Conservation (phyloP, 345 rosid species). For the Arabis hirsuta region DNA sequence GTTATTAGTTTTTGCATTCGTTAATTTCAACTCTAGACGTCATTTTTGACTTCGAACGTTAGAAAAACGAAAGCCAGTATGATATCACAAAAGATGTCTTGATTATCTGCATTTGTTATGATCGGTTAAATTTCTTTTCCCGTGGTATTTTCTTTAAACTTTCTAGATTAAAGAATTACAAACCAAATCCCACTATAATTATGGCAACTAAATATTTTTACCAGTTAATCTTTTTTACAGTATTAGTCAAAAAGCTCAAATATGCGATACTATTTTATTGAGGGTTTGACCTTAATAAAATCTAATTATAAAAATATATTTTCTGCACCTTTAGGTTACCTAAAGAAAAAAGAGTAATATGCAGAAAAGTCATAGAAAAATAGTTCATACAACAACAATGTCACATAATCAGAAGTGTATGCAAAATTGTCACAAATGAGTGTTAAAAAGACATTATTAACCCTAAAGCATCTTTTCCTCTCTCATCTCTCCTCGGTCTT, state of each 20-base stretch:
- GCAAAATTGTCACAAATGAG: too few species aligned
- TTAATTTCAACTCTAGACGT: conserved; percentile 40
- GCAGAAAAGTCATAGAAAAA: too few species aligned
- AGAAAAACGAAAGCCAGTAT: conserved; percentile 17
- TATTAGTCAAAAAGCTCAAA: not conserved
- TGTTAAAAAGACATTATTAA: too few species aligned
- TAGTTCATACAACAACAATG: too few species aligned
- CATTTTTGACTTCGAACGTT: conserved; percentile 39
- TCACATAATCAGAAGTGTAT: too few species aligned
- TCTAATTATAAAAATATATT: too few species aligned
- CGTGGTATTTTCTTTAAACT: not conserved
- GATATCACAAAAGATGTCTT: conserved; percentile 20
- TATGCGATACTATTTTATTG: not conserved
- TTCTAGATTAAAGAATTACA: too few species aligned
- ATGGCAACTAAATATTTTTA: not conserved
- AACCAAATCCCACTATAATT: too few species aligned
- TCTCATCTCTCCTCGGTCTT: too few species aligned
- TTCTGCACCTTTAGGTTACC: not conserved
- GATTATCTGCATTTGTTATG: conserved; percentile 15
- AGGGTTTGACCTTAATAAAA: too few species aligned
- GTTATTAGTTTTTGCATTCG: conserved; percentile 15
- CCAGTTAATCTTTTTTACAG: not conserved
- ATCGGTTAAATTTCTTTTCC: not conserved
- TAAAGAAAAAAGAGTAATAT: too few species aligned
- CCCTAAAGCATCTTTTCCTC: too few species aligned